Conservation (phyloP, 2,329 filamentous ascomycete genomes). For the Epichloe baconii region DNA sequence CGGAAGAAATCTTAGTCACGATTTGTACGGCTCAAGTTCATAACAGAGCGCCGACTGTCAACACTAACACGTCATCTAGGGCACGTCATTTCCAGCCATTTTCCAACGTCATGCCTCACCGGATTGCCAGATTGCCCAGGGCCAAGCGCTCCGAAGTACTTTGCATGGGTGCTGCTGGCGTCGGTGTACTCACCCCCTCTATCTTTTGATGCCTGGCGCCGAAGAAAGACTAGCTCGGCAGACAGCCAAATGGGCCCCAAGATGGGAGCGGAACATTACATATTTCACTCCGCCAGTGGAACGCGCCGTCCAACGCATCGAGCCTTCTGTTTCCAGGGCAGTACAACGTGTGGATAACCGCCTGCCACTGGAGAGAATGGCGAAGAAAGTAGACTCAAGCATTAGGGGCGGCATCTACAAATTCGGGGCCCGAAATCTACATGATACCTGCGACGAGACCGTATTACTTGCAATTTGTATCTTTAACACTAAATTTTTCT, state of each 20-base stretch:
- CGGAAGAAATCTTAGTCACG: too few relatives aligned
- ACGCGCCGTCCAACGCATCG: constrained; percentile 33
- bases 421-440: constrained; percentile 14
- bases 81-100: too few relatives aligned
- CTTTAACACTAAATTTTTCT: too few relatives aligned
- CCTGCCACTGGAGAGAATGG: constrained; percentile 37
- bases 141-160: constrained; percentile 35
- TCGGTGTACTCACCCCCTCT: constrained; percentile 41
- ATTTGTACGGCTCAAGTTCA: too few relatives aligned
- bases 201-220: constrained; percentile 42
- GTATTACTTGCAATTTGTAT: too few relatives aligned
- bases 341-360: constrained; percentile 32
- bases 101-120: constrained; percentile 29
- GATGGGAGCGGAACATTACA: constrained; percentile 45
- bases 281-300: constrained; percentile 37
- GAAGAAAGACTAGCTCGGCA: constrained; percentile 40
- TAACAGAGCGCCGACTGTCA: neutral
- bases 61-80: neutral
- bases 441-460: neutral
- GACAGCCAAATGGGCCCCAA: constrained; percentile 44
- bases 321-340: constrained; percentile 32
- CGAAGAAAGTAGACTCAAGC: constrained; percentile 32
- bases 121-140: constrained; percentile 33
- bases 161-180: constrained; percentile 40
- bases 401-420: constrained; percentile 34